Evolutionary conservation across 2,329 filamentous ascomycete species (phyloP).

Genomic region (Aspergillus pseudonomiae): DNA sequence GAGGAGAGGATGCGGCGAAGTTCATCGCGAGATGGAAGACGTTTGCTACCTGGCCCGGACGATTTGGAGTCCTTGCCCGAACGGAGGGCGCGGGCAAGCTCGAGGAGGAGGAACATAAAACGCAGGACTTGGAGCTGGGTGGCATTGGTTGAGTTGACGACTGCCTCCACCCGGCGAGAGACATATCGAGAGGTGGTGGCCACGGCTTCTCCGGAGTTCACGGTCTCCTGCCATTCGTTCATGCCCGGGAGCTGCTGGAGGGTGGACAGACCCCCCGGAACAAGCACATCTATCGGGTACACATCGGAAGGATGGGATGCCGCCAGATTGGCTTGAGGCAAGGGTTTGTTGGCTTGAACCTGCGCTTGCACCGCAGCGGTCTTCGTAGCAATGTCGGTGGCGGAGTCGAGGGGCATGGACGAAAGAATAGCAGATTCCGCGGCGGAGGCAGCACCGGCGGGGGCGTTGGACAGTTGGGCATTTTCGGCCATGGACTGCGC

Average conservation of each 20-base stretch:
- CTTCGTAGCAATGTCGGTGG: slow-evolving; percentile 36
- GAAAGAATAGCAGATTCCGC: slow-evolving; percentile 48
- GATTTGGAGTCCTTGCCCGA: slow-evolving; percentile 27
- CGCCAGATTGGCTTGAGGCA: slow-evolving; percentile 46
- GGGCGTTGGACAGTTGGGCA: slow-evolving; percentile 47
- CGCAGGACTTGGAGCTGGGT: slow-evolving; percentile 49
- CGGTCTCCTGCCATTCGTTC: slow-evolving; percentile 46
- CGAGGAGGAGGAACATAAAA: slow-evolving; percentile 48
- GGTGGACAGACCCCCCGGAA: slow-evolving; percentile 45
- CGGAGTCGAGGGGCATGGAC: slow-evolving; percentile 41
- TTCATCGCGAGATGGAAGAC: slow-evolving; percentile 44
- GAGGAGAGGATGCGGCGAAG: slow-evolving; percentile 41
- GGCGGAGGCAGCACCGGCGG: slow-evolving; percentile 38
- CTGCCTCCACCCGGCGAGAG: slow-evolving; percentile 43
- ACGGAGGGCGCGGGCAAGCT: slow-evolving; percentile 43
- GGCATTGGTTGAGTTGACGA: slow-evolving; percentile 43
- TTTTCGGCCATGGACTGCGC: slow-evolving; percentile 53
- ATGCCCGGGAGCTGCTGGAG: slow-evolving; percentile 46
- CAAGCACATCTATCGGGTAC: slow-evolving; percentile 47
- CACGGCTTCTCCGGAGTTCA: slow-evolving; percentile 39
- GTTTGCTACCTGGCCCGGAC: slow-evolving; percentile 40
- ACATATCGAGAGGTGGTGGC: slow-evolving; percentile 49
- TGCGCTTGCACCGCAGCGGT: slow-evolving; percentile 41
- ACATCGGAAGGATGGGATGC: slow-evolving; percentile 49
- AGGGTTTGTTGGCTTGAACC: slow-evolving; percentile 50